Base-by-base conservation (phyloP, 768 basidiomycete species). In the Daedalea quercina region DNA sequence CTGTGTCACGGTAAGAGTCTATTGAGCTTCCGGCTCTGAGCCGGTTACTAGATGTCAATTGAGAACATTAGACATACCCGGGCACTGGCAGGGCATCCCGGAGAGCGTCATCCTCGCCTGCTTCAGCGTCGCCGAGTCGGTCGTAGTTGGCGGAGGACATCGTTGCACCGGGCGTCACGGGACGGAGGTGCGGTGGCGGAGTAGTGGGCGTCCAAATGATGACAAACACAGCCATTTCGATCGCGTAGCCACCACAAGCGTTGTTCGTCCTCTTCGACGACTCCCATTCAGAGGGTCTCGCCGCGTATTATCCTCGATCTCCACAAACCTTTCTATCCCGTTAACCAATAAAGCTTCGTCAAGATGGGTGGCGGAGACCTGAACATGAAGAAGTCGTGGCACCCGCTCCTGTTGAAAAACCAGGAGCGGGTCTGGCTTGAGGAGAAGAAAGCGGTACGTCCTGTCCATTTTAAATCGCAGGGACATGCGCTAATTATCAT, bases 301-400 rank as follows among this genome's bases (percentile, higher is more conserved):
- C 40, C 48, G 42, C 40, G 47, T 44, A 28, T 41, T 47, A 44
- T 61, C 56, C 53, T 56, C 56, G 19, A 49, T 31, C 28, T 41
- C 51, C 53, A 33, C 33, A 15, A 54, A 45, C 42, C 51, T 50
- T 40, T 44, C 44, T 51, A 44, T 28, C 37, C 51, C 22, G 51
- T 44, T 19, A 43, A 54, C 46, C 41, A 31, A 31, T 17, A 47
- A 54, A 52, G 65, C 47, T 56, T 51, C 64, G 60, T 62, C 78
- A 96, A 87, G 63, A 97, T 97, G 94, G 94, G 94, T 82, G 94
- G 94, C 54, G 94, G 90, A 56, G 94, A 97, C 70, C 78, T 97
- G 67, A 98, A 98, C 66, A 98, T 98, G 94, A 96, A 90, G 73
- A 95, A 96, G 80, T 94, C 91, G 58, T 97, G 94, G 94, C 94